These are phyloP conservation scores for Scutellaria galericulata DNA, from an alignment of 257 asterid genomes.

Conservation along the genomic window DNA sequence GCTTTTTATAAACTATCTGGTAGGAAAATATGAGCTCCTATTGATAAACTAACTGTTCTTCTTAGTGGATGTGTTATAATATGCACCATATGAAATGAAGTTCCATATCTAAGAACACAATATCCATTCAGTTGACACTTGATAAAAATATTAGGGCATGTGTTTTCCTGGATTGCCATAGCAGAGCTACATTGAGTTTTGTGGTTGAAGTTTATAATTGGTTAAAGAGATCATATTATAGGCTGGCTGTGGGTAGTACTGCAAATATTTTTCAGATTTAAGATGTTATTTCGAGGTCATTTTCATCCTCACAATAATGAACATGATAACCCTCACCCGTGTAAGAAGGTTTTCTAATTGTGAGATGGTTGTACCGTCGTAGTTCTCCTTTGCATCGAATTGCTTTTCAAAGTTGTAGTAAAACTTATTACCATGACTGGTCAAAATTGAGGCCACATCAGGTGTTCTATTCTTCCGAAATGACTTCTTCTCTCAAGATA, in stretches of 20 bases:
- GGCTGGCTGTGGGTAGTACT: slow-evolving; percentile 4
- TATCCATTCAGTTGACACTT: neutral
- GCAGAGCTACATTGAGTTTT: neutral
- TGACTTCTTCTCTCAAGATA: neutral
- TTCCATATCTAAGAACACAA: neutral
- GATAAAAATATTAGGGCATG: slow-evolving; percentile 6
- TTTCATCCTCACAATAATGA: slow-evolving; percentile 16
- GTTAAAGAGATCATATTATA: neutral
- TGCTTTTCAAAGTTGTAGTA: neutral
- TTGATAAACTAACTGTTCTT: neutral
- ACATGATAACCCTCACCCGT: neutral
- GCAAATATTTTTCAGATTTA: slow-evolving; percentile 5
- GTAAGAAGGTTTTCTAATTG: neutral
- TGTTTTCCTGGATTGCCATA: slow-evolving; percentile 19
- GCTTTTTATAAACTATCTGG: neutral
- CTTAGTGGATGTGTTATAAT: neutral
- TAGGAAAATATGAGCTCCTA: neutral
- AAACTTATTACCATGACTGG: neutral
- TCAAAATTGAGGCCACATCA: neutral
- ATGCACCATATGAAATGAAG: neutral
- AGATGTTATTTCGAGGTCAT: neutral
- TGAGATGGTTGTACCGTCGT: slow-evolving; percentile 3
- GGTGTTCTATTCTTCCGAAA: neutral
- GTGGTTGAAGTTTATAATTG: neutral
- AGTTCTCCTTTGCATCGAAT: neutral